Evolutionary conservation across 176 grass and related monocot genomes (phyloP), one percentile per base, ranked within the genome.

Genomic region (Thinopyrum elongatum): DNA sequence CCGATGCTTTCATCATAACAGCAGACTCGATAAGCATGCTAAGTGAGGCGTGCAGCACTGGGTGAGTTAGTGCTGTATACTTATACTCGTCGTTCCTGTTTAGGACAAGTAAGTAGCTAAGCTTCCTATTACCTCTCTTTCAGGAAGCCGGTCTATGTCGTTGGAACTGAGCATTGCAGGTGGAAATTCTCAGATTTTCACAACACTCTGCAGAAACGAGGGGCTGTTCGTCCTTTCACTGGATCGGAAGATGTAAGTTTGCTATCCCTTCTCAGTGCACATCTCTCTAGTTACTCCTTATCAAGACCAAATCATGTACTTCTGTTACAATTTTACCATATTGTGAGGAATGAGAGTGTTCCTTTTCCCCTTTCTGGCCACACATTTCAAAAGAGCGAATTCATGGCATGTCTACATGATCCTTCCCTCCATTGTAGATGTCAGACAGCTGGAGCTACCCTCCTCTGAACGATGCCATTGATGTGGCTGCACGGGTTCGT

Each of bases 131-230:
- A 7, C n/a, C 65, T 82, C 27, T 87, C 10, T 77, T 84, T 51
- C 51, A 98, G 95, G 81, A 98, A 98, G 76, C 90, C 94, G 46
- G 87, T 98, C 68, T 98, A 98, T 83, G 94, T 98, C 34, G 89
- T 91, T 74, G 94, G 92, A 81, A 77, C 79, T 34, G 92, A 98
- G 80, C 82, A 85, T 66, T 96, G 92, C 53, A 95, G 80, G 60
- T 92, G 94, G 97, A 96, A 98, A 86, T 94, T 98, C 85, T 91
- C 85, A 7, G 82, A 87, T 38, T 98, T 96, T 85, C 92, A 93
- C 88, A 94, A 90, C 76, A 92, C 74, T 26, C 81, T 98, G 61
- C 86, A 78, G 47, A 92, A 95, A 23, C 83, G 72, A 80, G 87
- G 90, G 76, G 86, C 93, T 83, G 84, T 82, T 46, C 93, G 86